phyloP scores from a whole-genome alignment of 148 eudicot species.

The Rhododendron griersonianum region DNA sequence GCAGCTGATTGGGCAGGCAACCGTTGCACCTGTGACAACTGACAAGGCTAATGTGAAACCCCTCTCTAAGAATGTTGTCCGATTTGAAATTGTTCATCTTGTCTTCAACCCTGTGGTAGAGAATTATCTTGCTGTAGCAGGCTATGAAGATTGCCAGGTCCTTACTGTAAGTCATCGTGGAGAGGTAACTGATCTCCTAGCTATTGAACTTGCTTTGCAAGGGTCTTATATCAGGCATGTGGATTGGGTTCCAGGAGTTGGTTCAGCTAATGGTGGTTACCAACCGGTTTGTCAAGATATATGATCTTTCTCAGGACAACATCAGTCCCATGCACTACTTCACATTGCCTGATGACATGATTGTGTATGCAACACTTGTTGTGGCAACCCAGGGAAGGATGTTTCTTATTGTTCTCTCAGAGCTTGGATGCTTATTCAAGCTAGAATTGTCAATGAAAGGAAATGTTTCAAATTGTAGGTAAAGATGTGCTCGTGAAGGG shows the following conservation, averaged over 20 bases:
- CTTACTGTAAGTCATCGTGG: constrained; percentile 95
- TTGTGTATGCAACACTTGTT: constrained; percentile 74
- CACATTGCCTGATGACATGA: constrained; percentile 70
- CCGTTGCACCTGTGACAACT: constrained; percentile 87
- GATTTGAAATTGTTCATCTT: constrained; percentile 97
- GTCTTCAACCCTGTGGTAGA: constrained; percentile 80
- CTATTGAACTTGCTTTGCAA: constrained; percentile 94
- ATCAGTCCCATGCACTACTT: constrained; percentile 94
- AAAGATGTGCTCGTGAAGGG: constrained; percentile 59
- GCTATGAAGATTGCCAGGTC: constrained; percentile 97
- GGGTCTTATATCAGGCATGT: constrained; percentile 93
- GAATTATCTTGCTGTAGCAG: constrained; percentile 95
- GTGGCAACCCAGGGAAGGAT: constrained; percentile 69
- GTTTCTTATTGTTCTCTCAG: constrained; percentile 79
- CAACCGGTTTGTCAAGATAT: constrained; percentile 88
- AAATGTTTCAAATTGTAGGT: constrained; percentile 51
- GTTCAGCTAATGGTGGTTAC: constrained; percentile 98
- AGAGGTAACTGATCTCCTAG: constrained; percentile 92
- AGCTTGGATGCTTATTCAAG: constrained; percentile 76
- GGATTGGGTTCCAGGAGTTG: constrained; percentile 95
- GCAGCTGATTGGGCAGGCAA: constrained; percentile 97
- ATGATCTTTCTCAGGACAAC: constrained; percentile 93
- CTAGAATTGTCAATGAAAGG: constrained; percentile 69
- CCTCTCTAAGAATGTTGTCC: constrained; percentile 85
- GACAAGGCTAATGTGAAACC: constrained; percentile 99